Base-by-base conservation (phyloP, 805 yeast species). In the Lachancea meyersii region DNA sequence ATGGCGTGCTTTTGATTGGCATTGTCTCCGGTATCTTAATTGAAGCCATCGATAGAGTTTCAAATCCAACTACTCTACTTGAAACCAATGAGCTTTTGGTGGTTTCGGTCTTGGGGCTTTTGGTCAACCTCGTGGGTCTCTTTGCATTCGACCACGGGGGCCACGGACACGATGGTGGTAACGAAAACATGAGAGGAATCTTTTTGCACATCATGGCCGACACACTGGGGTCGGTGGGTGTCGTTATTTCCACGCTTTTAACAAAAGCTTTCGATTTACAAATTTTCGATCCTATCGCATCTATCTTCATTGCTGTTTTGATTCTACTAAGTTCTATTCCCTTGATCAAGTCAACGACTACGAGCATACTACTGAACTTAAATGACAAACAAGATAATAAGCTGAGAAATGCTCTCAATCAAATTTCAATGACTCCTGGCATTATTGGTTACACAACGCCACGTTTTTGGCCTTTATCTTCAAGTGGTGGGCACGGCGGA, bases 161-260 rank as follows among this genome's bases (percentile, higher is more conserved):
- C 50, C 73, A 63, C 27, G 71, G 69, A 26, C 58, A 52, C 14
- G 65, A 64, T 30, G 48, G 57, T 13, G 46, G 51, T 36, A 75
- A 77, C 51, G 81, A 76, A 32, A 91, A 91, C 60, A 85, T 91
- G 94, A 80, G 82, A 45, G 99, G 99, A 11, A 86, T 93, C 4
- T 93, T 93, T 55, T 68, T 93, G 35, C 99, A 93, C 54, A 85
- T 93, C 23, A 60, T 93, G 35, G 99, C 99, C 0, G 99, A 93
- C 55, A 89, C 97, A 0, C 68, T 93, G 31, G 99, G 99, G 0
- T 91, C 97, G 0, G 95, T 89, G 0, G 97, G 97, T 5, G 99
- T 94, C 14, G 89, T 93, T n/a, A 63, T 87, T 1, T 88, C 97
- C 0, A 91, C 98, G 0, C 42, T 87, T 4, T 65, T 93, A 31